Conservation (phyloP, 2,329 filamentous ascomycete species). For the Alternaria ventricosa region DNA sequence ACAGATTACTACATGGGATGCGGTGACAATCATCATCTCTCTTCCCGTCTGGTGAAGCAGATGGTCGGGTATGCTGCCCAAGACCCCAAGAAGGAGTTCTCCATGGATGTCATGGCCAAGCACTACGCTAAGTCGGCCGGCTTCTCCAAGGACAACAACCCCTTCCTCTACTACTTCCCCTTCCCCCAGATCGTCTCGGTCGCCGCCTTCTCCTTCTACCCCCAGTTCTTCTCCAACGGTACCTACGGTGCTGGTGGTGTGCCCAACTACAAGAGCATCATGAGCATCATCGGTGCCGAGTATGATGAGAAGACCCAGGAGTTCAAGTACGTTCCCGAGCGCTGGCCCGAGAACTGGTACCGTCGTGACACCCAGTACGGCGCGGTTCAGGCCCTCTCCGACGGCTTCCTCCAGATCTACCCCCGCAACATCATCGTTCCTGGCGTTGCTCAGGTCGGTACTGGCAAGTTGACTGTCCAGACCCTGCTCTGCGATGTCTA, state of each 20-base stretch:
- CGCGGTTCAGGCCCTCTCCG: constrained; percentile 46
- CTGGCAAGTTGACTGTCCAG: constrained; percentile 37
- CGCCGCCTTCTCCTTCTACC: constrained; percentile 49
- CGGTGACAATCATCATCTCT: constrained; percentile 53
- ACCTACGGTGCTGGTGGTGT: constrained; percentile 47
- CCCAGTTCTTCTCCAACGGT: constrained; percentile 43
- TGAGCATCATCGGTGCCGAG: constrained; percentile 58
- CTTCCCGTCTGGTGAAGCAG: constrained; percentile 23
- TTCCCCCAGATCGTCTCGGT: constrained; percentile 57
- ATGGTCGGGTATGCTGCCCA: constrained; percentile 17
- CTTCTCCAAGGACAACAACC: constrained; percentile 52
- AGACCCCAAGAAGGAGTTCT: constrained; percentile 31
- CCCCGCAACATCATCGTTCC: constrained; percentile 42
- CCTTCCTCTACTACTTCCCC: constrained; percentile 47
- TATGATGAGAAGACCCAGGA: constrained; percentile 50
- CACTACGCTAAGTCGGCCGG: constrained; percentile 49
- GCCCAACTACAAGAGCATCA: constrained; percentile 40
- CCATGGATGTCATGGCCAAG: constrained; percentile 37
- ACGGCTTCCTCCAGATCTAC: constrained; percentile 44
- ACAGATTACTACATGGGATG: constrained; percentile 45
- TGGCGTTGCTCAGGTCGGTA: constrained; percentile 37
- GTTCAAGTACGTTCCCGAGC: constrained; percentile 58
- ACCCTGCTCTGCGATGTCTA: constrained; percentile 46
- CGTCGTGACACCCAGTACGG: constrained; percentile 55
- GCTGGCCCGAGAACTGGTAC: constrained; percentile 63